Conservation (phyloP, 2,329 filamentous ascomycete species). For the Dactylella cylindrospora region DNA sequence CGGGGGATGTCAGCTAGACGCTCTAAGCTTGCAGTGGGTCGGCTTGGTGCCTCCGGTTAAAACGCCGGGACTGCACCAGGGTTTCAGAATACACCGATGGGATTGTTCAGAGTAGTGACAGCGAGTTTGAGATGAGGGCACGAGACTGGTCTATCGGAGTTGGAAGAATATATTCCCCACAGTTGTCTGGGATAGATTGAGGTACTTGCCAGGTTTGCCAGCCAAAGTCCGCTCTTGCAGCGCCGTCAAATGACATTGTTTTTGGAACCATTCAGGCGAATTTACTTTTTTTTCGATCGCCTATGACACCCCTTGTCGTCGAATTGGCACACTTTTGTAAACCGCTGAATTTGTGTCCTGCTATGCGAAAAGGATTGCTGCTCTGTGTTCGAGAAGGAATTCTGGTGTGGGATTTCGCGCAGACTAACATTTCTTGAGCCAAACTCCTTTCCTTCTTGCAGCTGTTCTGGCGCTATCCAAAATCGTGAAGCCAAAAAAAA, state of each 20-base stretch:
- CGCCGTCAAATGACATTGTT: too few species aligned
- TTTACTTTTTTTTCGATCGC: conserved; percentile 40
- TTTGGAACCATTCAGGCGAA: conserved; percentile 18
- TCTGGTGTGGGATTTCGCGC: too few species aligned
- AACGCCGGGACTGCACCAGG: conserved; percentile 40
- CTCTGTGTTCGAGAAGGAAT: too few species aligned
- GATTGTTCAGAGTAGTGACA: conserved; percentile 14
- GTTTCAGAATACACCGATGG: conserved; percentile 40
- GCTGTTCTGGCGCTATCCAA: too few species aligned
- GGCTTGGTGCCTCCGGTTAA: conserved; percentile 38
- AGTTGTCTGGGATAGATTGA: conserved; percentile 44
- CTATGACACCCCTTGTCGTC: conserved; percentile 30
- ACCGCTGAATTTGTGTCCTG: too few species aligned
- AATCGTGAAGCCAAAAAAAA: too few species aligned
- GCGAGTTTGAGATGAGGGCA: conserved; percentile 30
- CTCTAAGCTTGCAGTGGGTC: conserved; percentile 37
- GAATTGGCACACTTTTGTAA: conserved; percentile 41
- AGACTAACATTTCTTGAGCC: too few species aligned
- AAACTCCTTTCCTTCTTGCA: too few species aligned
- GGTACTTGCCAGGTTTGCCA: conserved; percentile 31
- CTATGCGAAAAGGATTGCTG: too few species aligned
- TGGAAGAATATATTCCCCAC: conserved; percentile 46
- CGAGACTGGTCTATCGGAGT: conserved; percentile 44
- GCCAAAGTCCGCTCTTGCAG: conserved; percentile 14
- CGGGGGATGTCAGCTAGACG: conserved; percentile 14